Conservation (phyloP, 345 rosid species). For the Psidium friedrichsthalianum region DNA sequence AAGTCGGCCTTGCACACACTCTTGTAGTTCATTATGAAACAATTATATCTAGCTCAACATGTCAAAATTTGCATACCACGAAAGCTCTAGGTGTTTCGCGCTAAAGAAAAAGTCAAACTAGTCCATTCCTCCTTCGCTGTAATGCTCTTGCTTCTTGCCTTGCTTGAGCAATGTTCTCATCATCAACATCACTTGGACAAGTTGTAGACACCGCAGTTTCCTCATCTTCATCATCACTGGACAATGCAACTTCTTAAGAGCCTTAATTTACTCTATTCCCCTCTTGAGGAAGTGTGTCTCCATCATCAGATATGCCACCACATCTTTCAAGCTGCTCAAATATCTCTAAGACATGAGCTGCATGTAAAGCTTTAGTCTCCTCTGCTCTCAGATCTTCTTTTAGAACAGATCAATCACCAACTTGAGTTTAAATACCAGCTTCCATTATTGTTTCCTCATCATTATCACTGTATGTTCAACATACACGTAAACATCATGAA, state of each 20-base stretch:
- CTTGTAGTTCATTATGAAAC: too few relatives aligned
- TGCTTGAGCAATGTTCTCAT: background rate
- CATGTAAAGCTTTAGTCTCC: background rate
- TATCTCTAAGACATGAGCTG: background rate
- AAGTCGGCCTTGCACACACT: too few relatives aligned
- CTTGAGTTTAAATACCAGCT: background rate
- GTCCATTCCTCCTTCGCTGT: background rate
- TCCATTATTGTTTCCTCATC: background rate
- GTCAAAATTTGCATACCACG: too few relatives aligned
- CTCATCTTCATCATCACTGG: background rate
- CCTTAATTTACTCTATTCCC: background rate
- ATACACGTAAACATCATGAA: background rate
- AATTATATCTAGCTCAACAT: too few relatives aligned
- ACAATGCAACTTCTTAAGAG: background rate
- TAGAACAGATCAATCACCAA: background rate
- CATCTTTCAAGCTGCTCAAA: background rate
- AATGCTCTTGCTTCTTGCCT: background rate
- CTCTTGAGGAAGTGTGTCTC: background rate
- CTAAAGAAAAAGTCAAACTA: too few relatives aligned
- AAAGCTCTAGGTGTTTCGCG: too few relatives aligned
- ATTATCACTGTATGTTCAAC: background rate
- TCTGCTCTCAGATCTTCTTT: background rate
- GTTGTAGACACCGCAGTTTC: background rate
- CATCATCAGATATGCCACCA: background rate
- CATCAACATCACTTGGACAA: background rate